Evolutionary conservation across 2,329 filamentous ascomycete species (phyloP), one percentile per base, ranked within the genome.

Genomic region (Huntiella omanensis): DNA sequence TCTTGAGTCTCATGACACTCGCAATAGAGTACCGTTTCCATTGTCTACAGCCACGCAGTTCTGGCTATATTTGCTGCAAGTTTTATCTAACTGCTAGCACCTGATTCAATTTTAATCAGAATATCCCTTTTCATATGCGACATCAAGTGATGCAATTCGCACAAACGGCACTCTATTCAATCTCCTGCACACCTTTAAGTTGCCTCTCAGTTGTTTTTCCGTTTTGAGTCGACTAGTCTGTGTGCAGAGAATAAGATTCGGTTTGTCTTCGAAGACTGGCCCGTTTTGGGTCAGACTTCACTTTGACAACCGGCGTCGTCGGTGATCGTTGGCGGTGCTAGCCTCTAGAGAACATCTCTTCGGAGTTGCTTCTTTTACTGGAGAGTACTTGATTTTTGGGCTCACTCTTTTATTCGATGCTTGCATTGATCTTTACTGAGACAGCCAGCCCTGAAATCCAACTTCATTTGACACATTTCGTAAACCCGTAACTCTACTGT

Each of bases 211-310:
- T 69, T 68, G 59, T 70, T 73, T 66, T 66, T 71, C 81, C 73
- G 73, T 88, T 78, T 77, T 75, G 75, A 86, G 83, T 77, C 80
- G 78, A 91, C 87, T 78, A 91, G 86, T 94, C 86, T 83, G 76
- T 78, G 81, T 92, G 86, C 86, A 83, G 70, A 94, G 70, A 94
- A 72, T 49, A 64, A 73, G 45, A 60, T 64, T 62, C 62, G 60
- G 54, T 55, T 28, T 10, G 58, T 17, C 55, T 54, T 60, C 63
- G 62, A 59, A 62, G 63, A 61, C 58, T 35, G 41, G 55, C 55
- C 62, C 72, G 72, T 75, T 67, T 73, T 75, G 72, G 62, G 52
- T 55, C 47, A 54, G 35, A 33, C 34, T 46, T 50, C 40, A 42
- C 47, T 50, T 45, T 40, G 40, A 55, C 57, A 33, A 44, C 48